Percentiles rank a stretch among this genome's conserved stretches.
Conservation (phyloP, 208 protist species). For the Leishmania guyanensis region DNA sequence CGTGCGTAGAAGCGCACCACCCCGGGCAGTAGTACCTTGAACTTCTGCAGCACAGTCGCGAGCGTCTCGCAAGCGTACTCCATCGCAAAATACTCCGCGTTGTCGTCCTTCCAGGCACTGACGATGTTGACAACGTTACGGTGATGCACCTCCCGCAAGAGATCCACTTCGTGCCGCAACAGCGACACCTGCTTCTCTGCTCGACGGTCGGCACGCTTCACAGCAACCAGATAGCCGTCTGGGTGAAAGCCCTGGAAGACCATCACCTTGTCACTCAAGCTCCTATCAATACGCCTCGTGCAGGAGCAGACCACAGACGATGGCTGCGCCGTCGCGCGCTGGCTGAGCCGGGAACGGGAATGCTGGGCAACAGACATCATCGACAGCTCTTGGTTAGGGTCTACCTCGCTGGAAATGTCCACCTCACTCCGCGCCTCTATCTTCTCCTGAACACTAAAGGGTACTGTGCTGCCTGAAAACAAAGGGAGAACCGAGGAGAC, state of each 20-base stretch:
- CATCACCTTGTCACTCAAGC: background rate
- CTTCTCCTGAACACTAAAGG: background rate
- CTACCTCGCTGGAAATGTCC: slow-evolving; percentile 3
- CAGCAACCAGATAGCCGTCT: slow-evolving; percentile 55
- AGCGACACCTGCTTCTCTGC: slow-evolving; percentile 31
- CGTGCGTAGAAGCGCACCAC: slow-evolving; percentile 49
- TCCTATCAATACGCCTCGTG: slow-evolving; percentile 17
- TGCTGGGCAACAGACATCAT: slow-evolving; percentile 25
- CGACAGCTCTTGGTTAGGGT: slow-evolving; percentile 21
- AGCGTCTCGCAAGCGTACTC: slow-evolving; percentile 79
- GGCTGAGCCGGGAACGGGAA: slow-evolving; percentile 16
- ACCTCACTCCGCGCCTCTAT: background rate
- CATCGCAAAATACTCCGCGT: slow-evolving; percentile 60
- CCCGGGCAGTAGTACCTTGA: slow-evolving; percentile 40
- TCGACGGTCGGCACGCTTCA: slow-evolving; percentile 46
- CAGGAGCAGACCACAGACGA: slow-evolving; percentile 20
- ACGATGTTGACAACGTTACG: slow-evolving; percentile 74
- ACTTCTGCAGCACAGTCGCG: slow-evolving; percentile 46
- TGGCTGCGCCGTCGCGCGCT: slow-evolving; percentile 3
- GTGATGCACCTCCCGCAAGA: slow-evolving; percentile 51
- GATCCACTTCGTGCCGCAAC: slow-evolving; percentile 54
- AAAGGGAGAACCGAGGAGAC: slow-evolving; percentile 4
- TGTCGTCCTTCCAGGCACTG: slow-evolving; percentile 40
- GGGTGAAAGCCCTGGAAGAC: slow-evolving; percentile 34
- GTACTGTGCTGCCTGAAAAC: background rate